Evolutionary conservation across 2,329 filamentous ascomycete genomes (phyloP).

Genomic region (Ophiocordyceps sinensis): DNA sequence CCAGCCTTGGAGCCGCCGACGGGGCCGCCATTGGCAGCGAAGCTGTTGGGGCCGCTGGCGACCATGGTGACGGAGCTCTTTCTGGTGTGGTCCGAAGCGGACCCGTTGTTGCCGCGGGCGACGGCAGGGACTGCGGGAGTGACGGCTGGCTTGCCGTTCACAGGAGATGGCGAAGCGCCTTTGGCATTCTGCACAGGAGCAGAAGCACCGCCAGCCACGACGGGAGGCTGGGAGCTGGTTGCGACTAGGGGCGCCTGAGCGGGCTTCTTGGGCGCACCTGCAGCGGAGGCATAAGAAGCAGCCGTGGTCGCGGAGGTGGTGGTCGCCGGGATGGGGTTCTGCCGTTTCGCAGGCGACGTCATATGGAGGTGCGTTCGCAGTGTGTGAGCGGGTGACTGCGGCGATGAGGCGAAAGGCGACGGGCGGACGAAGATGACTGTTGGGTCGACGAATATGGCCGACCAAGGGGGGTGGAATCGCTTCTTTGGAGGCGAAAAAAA

Average conservation of each 20-base stretch:
- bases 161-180: conserved; percentile 54
- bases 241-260: conserved; percentile 45
- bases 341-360: conserved; percentile 45
- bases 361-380: conserved; percentile 28
- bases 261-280: conserved; percentile 47
- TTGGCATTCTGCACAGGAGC: conserved; percentile 42
- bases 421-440: conserved; percentile 1
- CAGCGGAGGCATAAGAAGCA: conserved; percentile 54
- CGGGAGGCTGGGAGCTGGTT: conserved; percentile 37
- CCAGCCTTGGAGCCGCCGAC: conserved; percentile 42
- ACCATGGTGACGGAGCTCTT: conserved; percentile 89
- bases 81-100: conserved; percentile 56
- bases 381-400: conserved; percentile 5
- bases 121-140: conserved; percentile 55
- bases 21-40: conserved; percentile 59
- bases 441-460: conserved; percentile 5
- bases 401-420: background rate
- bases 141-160: conserved; percentile 72
- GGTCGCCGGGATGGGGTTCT: conserved; percentile 40
- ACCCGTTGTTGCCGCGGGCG: conserved; percentile 57
- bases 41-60: conserved; percentile 63
- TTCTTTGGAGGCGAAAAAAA: background rate
- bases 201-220: conserved; percentile 40
- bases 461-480: conserved; percentile 1
- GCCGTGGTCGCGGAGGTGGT: conserved; percentile 42